Conservation (phyloP, 1,284 basidiomycete genomes). For the Tilletia walkeri region DNA sequence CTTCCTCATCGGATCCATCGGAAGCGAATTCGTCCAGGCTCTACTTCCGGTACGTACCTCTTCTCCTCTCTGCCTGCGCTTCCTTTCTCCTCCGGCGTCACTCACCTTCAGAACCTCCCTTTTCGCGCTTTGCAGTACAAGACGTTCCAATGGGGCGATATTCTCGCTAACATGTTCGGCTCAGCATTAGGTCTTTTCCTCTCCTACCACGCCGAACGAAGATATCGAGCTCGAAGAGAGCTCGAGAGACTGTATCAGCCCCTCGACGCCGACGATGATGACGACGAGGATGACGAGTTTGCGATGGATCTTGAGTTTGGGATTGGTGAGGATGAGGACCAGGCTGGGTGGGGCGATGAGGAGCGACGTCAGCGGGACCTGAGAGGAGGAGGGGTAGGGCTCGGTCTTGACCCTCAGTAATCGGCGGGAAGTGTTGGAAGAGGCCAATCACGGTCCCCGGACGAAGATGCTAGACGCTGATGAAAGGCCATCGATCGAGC, state of each 20-base stretch:
- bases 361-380: background rate
- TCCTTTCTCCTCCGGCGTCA: background rate
- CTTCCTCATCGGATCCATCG: conserved; percentile 65
- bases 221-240: conserved; percentile 36
- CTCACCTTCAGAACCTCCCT: background rate
- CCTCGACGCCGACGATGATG: conserved; percentile 33
- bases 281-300: conserved; percentile 29
- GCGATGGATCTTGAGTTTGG: conserved; percentile 14
- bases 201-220: conserved; percentile 37
- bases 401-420: no score
- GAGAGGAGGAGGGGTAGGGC: background rate
- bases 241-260: conserved; percentile 44
- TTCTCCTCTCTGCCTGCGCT: background rate
- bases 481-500: no score
- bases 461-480: background rate
- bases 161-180: conserved; percentile 78
- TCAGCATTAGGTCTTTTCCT: conserved; percentile 69
- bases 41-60: conserved; percentile 65
- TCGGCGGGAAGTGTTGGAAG: background rate
- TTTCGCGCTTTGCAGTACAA: conserved; percentile 61
- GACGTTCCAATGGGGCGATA: conserved; percentile 73
- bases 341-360: conserved; percentile 26
- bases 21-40: conserved; percentile 82
- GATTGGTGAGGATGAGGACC: conserved; percentile 34
- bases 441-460: background rate